A percentile compares a stretch with the other conserved stretches of the same genome.
phyloP scores from a whole-genome alignment of 2,329 filamentous ascomycete genomes.

The Daldinia sp. region DNA sequence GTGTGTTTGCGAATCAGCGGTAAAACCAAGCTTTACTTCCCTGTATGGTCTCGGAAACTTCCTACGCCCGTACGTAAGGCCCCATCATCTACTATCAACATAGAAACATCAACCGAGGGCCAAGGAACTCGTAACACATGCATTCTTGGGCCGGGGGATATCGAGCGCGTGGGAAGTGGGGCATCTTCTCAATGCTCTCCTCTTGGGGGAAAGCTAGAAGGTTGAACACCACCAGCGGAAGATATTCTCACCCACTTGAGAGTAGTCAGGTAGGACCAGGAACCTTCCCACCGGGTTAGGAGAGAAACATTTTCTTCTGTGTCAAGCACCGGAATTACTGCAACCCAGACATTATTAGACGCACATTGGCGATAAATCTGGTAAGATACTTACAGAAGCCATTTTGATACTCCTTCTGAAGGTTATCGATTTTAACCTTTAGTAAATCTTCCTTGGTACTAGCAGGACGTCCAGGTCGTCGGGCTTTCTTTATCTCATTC shows the following conservation, averaged over 20 bases:
- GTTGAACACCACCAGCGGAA: constrained; percentile 71
- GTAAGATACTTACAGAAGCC: constrained; percentile 76
- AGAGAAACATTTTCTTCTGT: constrained; percentile 72
- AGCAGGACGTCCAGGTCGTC: constrained; percentile 83
- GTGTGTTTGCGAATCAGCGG: constrained; percentile 44
- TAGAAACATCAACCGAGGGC: constrained; percentile 51
- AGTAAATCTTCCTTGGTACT: constrained; percentile 82
- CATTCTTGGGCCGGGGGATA: constrained; percentile 17
- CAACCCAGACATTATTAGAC: constrained; percentile 44
- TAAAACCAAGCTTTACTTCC: constrained; percentile 29
- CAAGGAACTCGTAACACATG: constrained; percentile 30
- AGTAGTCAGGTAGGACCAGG: constrained; percentile 83
- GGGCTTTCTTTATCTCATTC: constrained; percentile 71
- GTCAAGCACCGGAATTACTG: constrained; percentile 80
- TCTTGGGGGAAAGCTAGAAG: constrained; percentile 84
- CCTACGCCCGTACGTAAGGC: constrained; percentile 45
- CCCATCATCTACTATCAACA: constrained; percentile 43
- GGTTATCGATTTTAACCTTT: constrained; percentile 74
- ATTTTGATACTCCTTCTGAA: constrained; percentile 83
- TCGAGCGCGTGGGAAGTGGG: constrained; percentile 27
- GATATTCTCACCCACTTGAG: constrained; percentile 82
- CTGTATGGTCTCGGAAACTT: constrained; percentile 45
- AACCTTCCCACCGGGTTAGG: constrained; percentile 81
- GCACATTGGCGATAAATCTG: constrained; percentile 5
- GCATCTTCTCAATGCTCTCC: constrained; percentile 52